phyloP scores from a whole-genome alignment of 352 stramenopile genomes.

The Pythium chondricola region DNA sequence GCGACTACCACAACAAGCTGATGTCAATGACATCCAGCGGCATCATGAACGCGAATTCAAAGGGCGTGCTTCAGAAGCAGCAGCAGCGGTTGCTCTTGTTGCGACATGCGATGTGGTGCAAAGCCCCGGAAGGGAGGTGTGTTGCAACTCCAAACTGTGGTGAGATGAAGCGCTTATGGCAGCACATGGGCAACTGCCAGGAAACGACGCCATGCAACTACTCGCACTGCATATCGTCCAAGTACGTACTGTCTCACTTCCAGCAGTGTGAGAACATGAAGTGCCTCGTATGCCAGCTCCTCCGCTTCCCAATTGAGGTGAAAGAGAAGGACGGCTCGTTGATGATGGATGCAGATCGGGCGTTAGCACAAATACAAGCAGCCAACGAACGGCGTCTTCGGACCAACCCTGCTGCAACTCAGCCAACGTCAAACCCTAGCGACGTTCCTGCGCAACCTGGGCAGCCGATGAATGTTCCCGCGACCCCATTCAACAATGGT shows the following conservation, averaged over 20 bases:
- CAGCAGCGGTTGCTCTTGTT: conserved; percentile 96
- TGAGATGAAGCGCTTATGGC: conserved; percentile 98
- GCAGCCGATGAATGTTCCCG: conserved; percentile 14
- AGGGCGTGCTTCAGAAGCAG: conserved; percentile 96
- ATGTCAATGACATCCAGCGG: conserved; percentile 75
- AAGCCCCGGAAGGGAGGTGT: conserved; percentile 90
- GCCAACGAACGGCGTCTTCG: conserved; percentile 43
- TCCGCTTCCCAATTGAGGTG: conserved; percentile 96
- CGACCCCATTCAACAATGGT: no score
- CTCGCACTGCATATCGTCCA: conserved; percentile 98
- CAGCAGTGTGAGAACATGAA: conserved; percentile 97
- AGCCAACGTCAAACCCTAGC: not conserved
- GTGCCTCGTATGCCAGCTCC: conserved; percentile 96
- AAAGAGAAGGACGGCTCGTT: conserved; percentile 87
- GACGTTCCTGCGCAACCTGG: conserved; percentile 12
- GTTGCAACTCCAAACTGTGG: conserved; percentile 94
- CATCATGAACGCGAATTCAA: conserved; percentile 63
- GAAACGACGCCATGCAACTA: conserved; percentile 95
- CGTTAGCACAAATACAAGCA: conserved; percentile 72
- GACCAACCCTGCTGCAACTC: not conserved
- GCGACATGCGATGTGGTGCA: conserved; percentile 97
- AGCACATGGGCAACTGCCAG: conserved; percentile 97
- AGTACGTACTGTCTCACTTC: conserved; percentile 98
- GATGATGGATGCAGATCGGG: conserved; percentile 74
- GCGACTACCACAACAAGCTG: conserved; percentile 81